Base-by-base conservation (phyloP, 2,329 filamentous ascomycete species). In the Aspergillus sp. region DNA sequence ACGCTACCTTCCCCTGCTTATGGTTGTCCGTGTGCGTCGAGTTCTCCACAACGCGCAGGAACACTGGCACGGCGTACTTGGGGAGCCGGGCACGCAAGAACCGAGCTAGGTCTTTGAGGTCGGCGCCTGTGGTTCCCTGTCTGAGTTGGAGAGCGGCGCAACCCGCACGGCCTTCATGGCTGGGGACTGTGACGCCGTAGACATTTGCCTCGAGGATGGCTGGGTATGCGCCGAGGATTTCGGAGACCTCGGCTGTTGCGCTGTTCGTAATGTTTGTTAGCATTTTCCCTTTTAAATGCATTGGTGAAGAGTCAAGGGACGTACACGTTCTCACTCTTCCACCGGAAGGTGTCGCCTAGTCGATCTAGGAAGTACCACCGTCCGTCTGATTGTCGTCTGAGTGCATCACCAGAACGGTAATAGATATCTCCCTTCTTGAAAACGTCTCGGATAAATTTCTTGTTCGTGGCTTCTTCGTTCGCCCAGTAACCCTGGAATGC, bases 1-100 rank as follows among this genome's bases (percentile, higher is more conserved):
- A 75, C 0, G 86, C 86, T 2, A 87, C 82, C 71, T 93, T 93
- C 69, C 91, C 90, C 74, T 91, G 89, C 76, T 93, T 93, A 70
- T 91, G 89, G 66, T 91, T 93, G 6, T 87, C 83, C 37, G 73
- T 76, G 57, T 76, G 74, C 8, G 66, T 66, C 4, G 72, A 58
- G 12, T 68, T 71, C 25, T 81, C 75, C 21, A 89, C 81, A 17
- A 90, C 73, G 1, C 89, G 79, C 43, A 92, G 66, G 75, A 93
- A 93, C 2, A 91, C 74, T 0, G 90, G 90, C 1, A 93, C 88
- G 0, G 90, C 90, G 66, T 92, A 93, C 61, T 81, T 82, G 0
- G 90, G 90, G 21, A 93, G 76, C 51, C 84, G 79, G 14, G 79
- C 78, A 6, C 83, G 81, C 2, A 81, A 79, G 66, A 88, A 84